Percentiles rank a stretch among this genome's conserved stretches.
These are phyloP conservation scores for Xylaria multiplex DNA, from an alignment of 2,329 filamentous ascomycete species.

Conservation along the genomic window DNA sequence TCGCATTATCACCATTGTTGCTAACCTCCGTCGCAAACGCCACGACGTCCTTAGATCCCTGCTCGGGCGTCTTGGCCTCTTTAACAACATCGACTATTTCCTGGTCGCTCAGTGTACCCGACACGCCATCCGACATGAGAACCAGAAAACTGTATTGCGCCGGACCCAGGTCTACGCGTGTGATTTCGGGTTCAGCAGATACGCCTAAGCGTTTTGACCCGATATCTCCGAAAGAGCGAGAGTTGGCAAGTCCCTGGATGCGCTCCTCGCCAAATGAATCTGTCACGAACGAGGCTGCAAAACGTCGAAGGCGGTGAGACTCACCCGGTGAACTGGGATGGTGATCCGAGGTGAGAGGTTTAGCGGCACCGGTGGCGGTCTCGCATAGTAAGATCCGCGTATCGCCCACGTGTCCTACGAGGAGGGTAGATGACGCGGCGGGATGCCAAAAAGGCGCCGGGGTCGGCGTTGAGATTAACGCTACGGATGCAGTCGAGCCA, in stretches of 20 bases:
- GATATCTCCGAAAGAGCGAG: conserved; percentile 93
- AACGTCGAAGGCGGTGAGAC: conserved; percentile 83
- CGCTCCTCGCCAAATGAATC: conserved; percentile 98
- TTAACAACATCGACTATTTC: conserved; percentile 97
- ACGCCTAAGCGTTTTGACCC: conserved; percentile 91
- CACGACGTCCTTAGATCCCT: conserved; percentile 81
- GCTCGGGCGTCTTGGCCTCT: conserved; percentile 89
- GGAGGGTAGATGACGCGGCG: conserved; percentile 80
- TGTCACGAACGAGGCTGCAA: conserved; percentile 84
- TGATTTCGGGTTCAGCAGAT: conserved; percentile 90
- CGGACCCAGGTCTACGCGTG: conserved; percentile 78
- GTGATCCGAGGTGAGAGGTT: conserved; percentile 88
- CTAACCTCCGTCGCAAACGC: conserved; percentile 89
- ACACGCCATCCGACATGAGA: conserved; percentile 88
- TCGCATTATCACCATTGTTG: conserved; percentile 72
- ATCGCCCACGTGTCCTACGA: conserved; percentile 93
- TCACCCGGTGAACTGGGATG: conserved; percentile 90
- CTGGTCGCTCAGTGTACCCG: conserved; percentile 85
- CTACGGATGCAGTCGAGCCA: conserved; percentile 90
- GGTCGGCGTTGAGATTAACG: conserved; percentile 90
- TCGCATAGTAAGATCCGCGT: conserved; percentile 91
- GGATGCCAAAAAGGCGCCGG: conserved; percentile 97
- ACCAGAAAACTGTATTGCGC: conserved; percentile 92
- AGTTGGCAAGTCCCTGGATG: conserved; percentile 92
- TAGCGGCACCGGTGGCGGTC: conserved; percentile 80